Evolutionary conservation across 1,139 yeast species (phyloP).

Genomic region (Nakaseomyces uthaithaninus): DNA sequence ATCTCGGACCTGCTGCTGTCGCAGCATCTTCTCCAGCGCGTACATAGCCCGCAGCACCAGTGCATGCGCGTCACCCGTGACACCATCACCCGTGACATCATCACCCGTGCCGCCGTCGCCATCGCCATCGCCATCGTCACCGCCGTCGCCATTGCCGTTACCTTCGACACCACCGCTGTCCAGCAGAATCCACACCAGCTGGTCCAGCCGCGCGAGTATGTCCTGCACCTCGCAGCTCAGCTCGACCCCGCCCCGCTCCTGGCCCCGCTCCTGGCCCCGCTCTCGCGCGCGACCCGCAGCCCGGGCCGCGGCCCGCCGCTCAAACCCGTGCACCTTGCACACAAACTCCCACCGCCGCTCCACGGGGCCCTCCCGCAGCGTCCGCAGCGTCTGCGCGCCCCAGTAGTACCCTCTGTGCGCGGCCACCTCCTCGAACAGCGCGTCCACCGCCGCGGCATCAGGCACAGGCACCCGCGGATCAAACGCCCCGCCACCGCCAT

Average conservation of each 20-base stretch:
- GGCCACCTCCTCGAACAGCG: conserved; percentile 11
- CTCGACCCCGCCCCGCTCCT: neutral
- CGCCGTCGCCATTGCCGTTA: too few species aligned
- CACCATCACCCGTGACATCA: neutral
- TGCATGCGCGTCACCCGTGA: neutral
- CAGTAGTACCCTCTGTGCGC: conserved; percentile 11
- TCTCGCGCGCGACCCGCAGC: too few species aligned
- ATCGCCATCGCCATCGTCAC: conserved; percentile 1
- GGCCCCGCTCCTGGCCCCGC: neutral
- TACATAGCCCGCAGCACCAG: conserved; percentile 8
- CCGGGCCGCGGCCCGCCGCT: neutral
- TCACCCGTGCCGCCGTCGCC: neutral
- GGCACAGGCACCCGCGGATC: conserved; percentile 8
- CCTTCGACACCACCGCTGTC: neutral
- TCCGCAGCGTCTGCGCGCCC: conserved; percentile 10
- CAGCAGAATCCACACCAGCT: neutral
- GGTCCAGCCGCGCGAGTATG: conserved; percentile 4
- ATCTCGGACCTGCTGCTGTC: conserved; percentile 10
- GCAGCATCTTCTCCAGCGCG: conserved; percentile 14
- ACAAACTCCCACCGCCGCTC: conserved; percentile 14
- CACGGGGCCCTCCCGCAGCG: conserved; percentile 10
- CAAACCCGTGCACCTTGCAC: conserved; percentile 10
- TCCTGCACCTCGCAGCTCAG: conserved; percentile 4
- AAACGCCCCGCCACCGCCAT: neutral
- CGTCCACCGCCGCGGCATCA: conserved; percentile 11